Percentiles rank a stretch among this genome's conserved stretches.
Conservation (phyloP, 2,329 filamentous ascomycete species). For the Metarhizium guizhouense region DNA sequence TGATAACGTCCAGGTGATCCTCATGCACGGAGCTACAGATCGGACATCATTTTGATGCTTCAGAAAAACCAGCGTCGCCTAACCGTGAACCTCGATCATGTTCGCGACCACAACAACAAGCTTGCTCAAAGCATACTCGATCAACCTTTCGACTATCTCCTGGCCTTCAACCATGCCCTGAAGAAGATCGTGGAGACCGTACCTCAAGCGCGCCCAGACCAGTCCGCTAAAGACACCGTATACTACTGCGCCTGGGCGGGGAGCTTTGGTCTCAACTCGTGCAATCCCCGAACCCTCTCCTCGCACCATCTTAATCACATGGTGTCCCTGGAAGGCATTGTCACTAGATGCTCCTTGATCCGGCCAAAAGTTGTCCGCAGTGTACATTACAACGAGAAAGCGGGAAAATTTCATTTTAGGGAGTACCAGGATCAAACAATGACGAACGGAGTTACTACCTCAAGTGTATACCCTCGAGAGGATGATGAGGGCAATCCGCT, state of each 20-base stretch:
- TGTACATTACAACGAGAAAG: slow-evolving; percentile 88
- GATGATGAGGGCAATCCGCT: slow-evolving; percentile 89
- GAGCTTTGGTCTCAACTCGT: slow-evolving; percentile 89
- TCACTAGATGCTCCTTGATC: slow-evolving; percentile 91
- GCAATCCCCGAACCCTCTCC: slow-evolving; percentile 87
- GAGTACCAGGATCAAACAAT: slow-evolving; percentile 97
- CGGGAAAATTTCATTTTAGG: slow-evolving; percentile 77
- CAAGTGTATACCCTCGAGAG: slow-evolving; percentile 88
- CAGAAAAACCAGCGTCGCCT: slow-evolving; percentile 57
- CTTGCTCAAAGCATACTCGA: slow-evolving; percentile 72
- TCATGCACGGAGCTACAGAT: slow-evolving; percentile 65
- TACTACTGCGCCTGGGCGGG: slow-evolving; percentile 98
- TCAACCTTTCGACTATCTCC: slow-evolving; percentile 77
- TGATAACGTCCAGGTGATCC: slow-evolving; percentile 32
- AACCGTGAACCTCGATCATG: slow-evolving; percentile 77
- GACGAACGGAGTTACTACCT: slow-evolving; percentile 81
- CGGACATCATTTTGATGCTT: slow-evolving; percentile 75
- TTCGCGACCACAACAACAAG: slow-evolving; percentile 77
- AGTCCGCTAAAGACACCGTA: slow-evolving; percentile 67
- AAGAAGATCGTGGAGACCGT: slow-evolving; percentile 81
- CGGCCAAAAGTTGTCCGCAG: slow-evolving; percentile 97
- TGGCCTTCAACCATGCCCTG: slow-evolving; percentile 84
- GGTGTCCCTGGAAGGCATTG: slow-evolving; percentile 95
- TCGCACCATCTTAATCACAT: slow-evolving; percentile 89
- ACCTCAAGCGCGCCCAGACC: slow-evolving; percentile 64